Percentiles rank a stretch among this genome's conserved stretches.
phyloP scores from a whole-genome alignment of 2,329 filamentous ascomycete species.

The Ceratocystis huliohia region DNA sequence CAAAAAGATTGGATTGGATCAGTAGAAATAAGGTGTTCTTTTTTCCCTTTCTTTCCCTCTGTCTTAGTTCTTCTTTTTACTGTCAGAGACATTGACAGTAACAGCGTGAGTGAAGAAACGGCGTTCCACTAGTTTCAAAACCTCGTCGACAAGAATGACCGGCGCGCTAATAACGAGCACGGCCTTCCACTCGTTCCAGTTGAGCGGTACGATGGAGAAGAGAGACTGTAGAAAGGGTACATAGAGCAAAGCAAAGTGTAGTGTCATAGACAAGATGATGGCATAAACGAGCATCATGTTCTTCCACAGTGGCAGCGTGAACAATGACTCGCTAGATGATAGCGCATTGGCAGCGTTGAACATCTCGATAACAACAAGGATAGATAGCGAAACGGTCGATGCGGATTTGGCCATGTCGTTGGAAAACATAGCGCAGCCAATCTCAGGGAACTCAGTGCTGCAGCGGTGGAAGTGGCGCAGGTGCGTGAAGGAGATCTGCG shows the following conservation, averaged over 20 bases:
- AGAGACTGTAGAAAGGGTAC: constrained; percentile 75
- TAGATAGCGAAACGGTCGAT: constrained; percentile 83
- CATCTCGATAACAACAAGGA: constrained; percentile 97
- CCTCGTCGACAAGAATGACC: constrained; percentile 78
- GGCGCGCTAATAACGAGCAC: constrained; percentile 79
- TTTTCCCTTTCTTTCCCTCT: not conserved
- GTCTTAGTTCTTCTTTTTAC: constrained; percentile 36
- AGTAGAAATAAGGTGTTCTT: not conserved
- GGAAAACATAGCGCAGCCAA: constrained; percentile 84
- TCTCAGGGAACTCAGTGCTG: constrained; percentile 69
- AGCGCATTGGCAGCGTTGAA: constrained; percentile 97
- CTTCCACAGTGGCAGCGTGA: constrained; percentile 91
- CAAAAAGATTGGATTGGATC: not conserved
- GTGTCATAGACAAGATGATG: constrained; percentile 78
- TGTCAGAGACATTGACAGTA: constrained; percentile 31
- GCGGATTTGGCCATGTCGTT: constrained; percentile 78
- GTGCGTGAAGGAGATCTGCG: constrained; percentile 83
- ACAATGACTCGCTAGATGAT: constrained; percentile 82
- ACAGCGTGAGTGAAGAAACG: constrained; percentile 46
- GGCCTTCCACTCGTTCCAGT: constrained; percentile 81
- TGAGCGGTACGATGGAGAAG: constrained; percentile 82
- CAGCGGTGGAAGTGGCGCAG: constrained; percentile 90
- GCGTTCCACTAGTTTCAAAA: constrained; percentile 66
- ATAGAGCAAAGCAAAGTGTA: constrained; percentile 92
- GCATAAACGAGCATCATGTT: constrained; percentile 98